Conservation (phyloP, 352 stramenopile species). For the Phytopythium kandeliae region DNA sequence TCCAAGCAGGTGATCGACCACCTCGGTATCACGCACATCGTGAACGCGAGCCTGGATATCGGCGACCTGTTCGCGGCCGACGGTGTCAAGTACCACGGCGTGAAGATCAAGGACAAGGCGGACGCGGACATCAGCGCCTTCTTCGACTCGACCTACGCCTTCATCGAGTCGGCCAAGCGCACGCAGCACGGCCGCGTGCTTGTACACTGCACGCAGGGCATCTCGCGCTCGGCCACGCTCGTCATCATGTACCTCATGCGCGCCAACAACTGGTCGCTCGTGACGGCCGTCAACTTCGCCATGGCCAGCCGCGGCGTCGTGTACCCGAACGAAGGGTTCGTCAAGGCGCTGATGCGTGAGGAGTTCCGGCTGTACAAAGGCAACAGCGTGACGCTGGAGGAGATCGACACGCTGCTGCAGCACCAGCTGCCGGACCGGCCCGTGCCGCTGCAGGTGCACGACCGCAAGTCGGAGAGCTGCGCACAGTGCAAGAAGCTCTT, state of each 20-base stretch:
- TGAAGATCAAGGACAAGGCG: conserved; percentile 77
- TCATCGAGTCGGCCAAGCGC: conserved; percentile 78
- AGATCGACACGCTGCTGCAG: conserved; percentile 70
- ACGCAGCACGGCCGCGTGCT: conserved; percentile 71
- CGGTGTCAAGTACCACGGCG: conserved; percentile 65
- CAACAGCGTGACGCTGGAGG: conserved; percentile 61
- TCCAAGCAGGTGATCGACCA: conserved; percentile 67
- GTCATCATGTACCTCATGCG: conserved; percentile 88
- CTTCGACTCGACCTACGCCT: conserved; percentile 64
- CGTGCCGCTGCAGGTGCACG: conserved; percentile 55
- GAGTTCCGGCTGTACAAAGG: conserved; percentile 75
- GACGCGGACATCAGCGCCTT: conserved; percentile 64
- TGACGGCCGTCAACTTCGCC: conserved; percentile 77
- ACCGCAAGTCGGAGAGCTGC: conserved; percentile 62
- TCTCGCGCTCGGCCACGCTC: conserved; percentile 75
- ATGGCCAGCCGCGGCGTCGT: conserved; percentile 71
- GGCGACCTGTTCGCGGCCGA: conserved; percentile 70
- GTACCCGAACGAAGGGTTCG: conserved; percentile 81
- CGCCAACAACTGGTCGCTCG: conserved; percentile 74
- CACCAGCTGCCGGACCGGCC: conserved; percentile 70
- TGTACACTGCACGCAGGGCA: conserved; percentile 82
- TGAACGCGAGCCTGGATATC: conserved; percentile 77
- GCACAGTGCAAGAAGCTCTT: conserved; percentile 72
- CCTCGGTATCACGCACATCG: conserved; percentile 80
- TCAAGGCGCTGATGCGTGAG: conserved; percentile 68